Evolutionary conservation across 1,139 yeast species (phyloP).

Genomic region (Schizosaccharomyces versatilis): DNA sequence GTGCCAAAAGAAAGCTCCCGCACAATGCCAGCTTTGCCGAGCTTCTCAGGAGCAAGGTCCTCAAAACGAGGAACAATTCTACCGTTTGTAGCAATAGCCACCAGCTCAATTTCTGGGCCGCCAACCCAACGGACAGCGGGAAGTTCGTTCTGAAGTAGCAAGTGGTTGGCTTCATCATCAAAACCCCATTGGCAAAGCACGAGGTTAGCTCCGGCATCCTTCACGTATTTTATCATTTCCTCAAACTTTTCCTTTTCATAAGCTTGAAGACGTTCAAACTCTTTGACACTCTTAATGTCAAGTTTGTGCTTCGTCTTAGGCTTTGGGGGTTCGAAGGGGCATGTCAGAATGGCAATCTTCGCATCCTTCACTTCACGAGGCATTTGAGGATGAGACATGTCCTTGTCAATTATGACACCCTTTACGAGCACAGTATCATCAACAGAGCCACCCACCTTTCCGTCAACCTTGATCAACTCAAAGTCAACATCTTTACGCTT

Average conservation of each 20-base stretch:
- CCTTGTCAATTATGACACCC: conserved; percentile 88
- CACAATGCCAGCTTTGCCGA: conserved; percentile 72
- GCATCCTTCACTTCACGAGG: conserved; percentile 61
- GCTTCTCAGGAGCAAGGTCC: conserved; percentile 58
- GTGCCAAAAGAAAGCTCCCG: conserved; percentile 88
- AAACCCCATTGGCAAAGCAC: conserved; percentile 99
- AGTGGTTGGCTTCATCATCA: conserved; percentile 95
- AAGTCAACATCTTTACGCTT: conserved; percentile 89
- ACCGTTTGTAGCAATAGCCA: conserved; percentile 94
- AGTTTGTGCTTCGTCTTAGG: conserved; percentile 96
- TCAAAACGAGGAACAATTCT: conserved; percentile 94
- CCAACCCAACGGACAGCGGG: conserved; percentile 99
- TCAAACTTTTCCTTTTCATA: conserved; percentile 79
- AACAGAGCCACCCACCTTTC: conserved; percentile 83
- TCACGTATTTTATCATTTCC: conserved; percentile 74
- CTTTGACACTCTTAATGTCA: conserved; percentile 80
- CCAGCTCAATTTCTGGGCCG: conserved; percentile 81
- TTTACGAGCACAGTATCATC: conserved; percentile 65
- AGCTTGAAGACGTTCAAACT: conserved; percentile 68
- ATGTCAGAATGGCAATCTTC: conserved; percentile 79
- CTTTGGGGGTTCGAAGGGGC: conserved; percentile 98
- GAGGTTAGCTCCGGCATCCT: conserved; percentile 79
- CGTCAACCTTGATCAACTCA: conserved; percentile 84
- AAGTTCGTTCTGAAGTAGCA: conserved; percentile 62
- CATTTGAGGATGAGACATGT: conserved; percentile 97